Base-by-base conservation (phyloP, 352 stramenopile genomes). In the Pilasporangium apinafurcum region DNA sequence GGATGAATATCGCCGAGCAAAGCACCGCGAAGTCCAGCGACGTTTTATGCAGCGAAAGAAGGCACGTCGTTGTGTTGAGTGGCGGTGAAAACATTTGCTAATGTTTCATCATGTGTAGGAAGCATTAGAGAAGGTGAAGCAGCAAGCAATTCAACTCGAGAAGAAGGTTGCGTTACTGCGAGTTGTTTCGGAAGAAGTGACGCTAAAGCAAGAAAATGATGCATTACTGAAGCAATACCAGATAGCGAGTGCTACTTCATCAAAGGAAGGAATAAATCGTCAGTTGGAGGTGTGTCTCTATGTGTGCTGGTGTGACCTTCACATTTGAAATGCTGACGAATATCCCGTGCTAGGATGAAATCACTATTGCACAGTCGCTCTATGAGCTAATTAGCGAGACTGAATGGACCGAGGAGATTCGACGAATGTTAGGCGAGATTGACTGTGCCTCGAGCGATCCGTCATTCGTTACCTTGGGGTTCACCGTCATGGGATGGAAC, bases 41-140 rank as follows among this genome's bases (percentile, higher is more conserved):
- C 62, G 65, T 31, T 77, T 77, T 39, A 77, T 77, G 61, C 51
- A 68, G 46, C 65, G 65, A 40, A 77, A 77, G 48, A 77, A 77
- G 53, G 53, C 56, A 22, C 5, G 13, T 4, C 14, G 2, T 25
- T 31, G 29, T 27, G 26, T 38, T 8, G 28, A 38, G 33, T 38
- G 41, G 14, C n/a, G n/a, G n/a, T n/a, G n/a, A n/a, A n/a, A n/a
- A n/a, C 16, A 5, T 10, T 35, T 8, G 20, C 8, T 20, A 8
- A 21, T 27, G 14, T 24, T 28, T 22, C 18, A 7, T 8, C 33
- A 50, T 43, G 20, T 45, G 53, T 2, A 62, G 44, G 59, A 62
- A 41, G 54, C 58, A 25, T 48, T 69, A 9, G 51, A 40, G 21
- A 46, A 52, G 10, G 56, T 68, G 18, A 77, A 77, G 55, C 41